Evolutionary conservation across 1,139 yeast genomes (phyloP), one percentile per base, ranked within the genome.

Genomic region (Magnusiomyces suaveolens): DNA sequence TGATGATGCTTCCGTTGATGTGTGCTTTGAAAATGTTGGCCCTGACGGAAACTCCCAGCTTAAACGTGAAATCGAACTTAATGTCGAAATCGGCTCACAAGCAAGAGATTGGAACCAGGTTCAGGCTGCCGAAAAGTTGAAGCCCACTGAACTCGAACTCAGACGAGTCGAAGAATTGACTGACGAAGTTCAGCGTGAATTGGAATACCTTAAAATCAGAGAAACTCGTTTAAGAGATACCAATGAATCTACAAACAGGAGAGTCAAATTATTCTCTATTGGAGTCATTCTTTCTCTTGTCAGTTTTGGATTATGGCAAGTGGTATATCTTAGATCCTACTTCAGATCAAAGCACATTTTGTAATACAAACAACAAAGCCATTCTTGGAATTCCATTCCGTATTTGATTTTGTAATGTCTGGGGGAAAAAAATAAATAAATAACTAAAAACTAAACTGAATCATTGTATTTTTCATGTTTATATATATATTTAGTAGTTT

Each of bases 41-140:
- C 59, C 61, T 56, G 62, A 63, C 36, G 63, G 66, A n/a, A 62
- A 58, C 43, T 53, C 57, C 50, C 63, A 63, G 50, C 60, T 60
- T 39, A 59, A 63, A 18, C 68, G 77, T 47, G 83, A 83, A 56
- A 75, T 92, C 62, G 97, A 89, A 67, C 76, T 92, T 65, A 97
- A 90, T 62, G 85, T 92, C 57, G 97, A 92, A 71, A 84, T 90
- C 60, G 98, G 98, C 38, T 87, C 97, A 54, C 88, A 90, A 63
- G 97, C 97, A 44, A 84, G 97, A 72, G 97, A 92, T 72, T 92
- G 97, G 97, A 88, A 88, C 68, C 89, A 94, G 29, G 76, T 89
- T 60, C 97, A 90, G 74, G 90, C 96, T 44, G 80, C 87, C 50
- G 97, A 90, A 71, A 87, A 88, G 69, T 82, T 92, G 71, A 87